A percentile compares a stretch with the other conserved stretches of the same genome.
Evolutionary conservation across 1,139 yeast genomes (phyloP).

Genomic region (Arxiozyma bovina): DNA sequence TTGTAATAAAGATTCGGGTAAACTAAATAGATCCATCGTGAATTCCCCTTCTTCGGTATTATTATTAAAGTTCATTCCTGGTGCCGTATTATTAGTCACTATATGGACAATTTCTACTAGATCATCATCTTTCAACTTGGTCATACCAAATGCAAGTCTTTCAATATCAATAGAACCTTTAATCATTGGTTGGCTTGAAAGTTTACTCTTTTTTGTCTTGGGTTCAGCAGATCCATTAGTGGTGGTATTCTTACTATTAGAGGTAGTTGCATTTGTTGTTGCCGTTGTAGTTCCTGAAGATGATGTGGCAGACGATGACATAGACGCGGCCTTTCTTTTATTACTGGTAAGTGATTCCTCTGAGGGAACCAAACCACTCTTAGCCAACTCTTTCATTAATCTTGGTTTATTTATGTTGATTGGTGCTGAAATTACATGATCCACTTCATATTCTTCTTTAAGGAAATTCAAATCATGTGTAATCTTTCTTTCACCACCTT

Average conservation of each 20-base stretch:
- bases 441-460: constrained; percentile 65
- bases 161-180: constrained; percentile 81
- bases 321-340: constrained; percentile 31
- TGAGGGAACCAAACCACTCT: constrained; percentile 61
- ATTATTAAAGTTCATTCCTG: constrained; percentile 92
- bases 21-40: constrained; percentile 88
- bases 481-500: constrained; percentile 78
- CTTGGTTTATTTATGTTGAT: constrained; percentile 53
- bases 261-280: constrained; percentile 9
- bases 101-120: constrained; percentile 90
- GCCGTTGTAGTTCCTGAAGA: neutral
- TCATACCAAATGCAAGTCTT: constrained; percentile 80
- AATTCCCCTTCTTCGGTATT: constrained; percentile 97
- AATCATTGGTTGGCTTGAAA: constrained; percentile 33
- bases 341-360: constrained; percentile 14
- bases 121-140: constrained; percentile 86
- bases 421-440: constrained; percentile 70
- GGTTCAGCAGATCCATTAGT: constrained; percentile 26
- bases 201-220: constrained; percentile 59
- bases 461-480: constrained; percentile 84
- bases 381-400: constrained; percentile 63
- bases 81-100: constrained; percentile 93
- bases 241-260: neutral
- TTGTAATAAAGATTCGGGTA: constrained; percentile 84
- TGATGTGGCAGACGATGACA: neutral